Percentiles rank a stretch among this genome's conserved stretches.
phyloP scores from a whole-genome alignment of 345 rosid genomes.

The Corchorus capsularis region DNA sequence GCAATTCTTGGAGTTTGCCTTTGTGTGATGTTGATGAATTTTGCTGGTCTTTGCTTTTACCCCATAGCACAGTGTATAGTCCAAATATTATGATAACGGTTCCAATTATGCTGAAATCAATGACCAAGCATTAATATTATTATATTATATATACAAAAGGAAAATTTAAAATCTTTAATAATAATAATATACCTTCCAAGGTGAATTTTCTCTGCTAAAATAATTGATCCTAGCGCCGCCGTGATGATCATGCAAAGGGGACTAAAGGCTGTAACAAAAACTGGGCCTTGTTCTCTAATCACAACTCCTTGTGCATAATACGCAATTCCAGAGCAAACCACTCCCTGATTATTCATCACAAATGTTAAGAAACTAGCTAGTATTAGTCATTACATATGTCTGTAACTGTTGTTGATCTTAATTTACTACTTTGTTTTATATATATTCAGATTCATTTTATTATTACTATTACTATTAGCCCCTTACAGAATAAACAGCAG shows the following conservation, averaged over 20 bases:
- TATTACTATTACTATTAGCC: too few relatives aligned
- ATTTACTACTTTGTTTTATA: neutral
- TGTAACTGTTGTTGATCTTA: neutral
- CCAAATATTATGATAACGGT: constrained; percentile 76
- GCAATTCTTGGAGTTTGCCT: constrained; percentile 39
- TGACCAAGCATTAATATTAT: neutral
- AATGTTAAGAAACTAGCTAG: neutral
- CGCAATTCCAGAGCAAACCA: constrained; percentile 88
- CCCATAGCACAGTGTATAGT: constrained; percentile 89
- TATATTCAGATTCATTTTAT: neutral
- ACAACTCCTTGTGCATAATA: constrained; percentile 81
- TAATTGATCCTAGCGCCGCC: constrained; percentile 58
- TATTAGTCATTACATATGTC: neutral
- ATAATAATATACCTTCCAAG: constrained; percentile 67
- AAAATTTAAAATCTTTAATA: neutral
- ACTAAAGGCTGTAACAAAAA: constrained; percentile 75
- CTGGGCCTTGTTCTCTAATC: constrained; percentile 70
- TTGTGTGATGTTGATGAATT: constrained; percentile 25
- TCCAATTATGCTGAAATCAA: constrained; percentile 65
- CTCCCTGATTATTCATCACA: constrained; percentile 55
- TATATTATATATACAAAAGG: too few relatives aligned
- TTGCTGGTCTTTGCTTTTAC: constrained; percentile 68
- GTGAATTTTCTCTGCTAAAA: constrained; percentile 68
- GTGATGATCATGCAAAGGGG: constrained; percentile 92
- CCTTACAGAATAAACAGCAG: constrained; percentile 77